These are phyloP conservation scores for Aegilops speltoides DNA, from an alignment of 176 grass and related monocot genomes.

Conservation along the genomic window DNA sequence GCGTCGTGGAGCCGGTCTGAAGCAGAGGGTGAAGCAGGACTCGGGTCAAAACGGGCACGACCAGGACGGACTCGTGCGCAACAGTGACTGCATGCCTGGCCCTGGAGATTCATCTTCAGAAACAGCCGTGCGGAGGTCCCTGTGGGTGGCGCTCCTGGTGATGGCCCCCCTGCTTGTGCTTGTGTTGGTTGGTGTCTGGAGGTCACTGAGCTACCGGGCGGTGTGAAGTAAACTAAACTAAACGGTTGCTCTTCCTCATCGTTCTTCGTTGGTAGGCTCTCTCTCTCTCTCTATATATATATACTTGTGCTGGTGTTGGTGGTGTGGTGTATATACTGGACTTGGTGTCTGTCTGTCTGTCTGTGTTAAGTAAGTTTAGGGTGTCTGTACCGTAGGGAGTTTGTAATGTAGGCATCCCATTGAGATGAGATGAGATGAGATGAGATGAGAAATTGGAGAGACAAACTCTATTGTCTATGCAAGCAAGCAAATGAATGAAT, in stretches of 20 bases:
- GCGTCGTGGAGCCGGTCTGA: conserved; percentile 14
- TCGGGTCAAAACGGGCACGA: not conserved
- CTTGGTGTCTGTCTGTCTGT: not conserved
- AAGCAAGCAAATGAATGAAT: too few species aligned
- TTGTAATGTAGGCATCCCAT: too few species aligned
- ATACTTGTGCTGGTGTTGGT: too few species aligned
- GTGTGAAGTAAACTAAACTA: not conserved
- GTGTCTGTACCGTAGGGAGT: too few species aligned
- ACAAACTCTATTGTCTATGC: too few species aligned
- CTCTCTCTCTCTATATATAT: too few species aligned
- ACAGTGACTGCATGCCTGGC: not conserved
- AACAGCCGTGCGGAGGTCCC: not conserved
- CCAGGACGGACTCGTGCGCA: not conserved
- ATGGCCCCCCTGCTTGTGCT: conserved; percentile 6
- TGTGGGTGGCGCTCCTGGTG: not conserved
- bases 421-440: too few species aligned
- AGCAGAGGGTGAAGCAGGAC: conserved; percentile 9
- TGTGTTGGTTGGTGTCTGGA: conserved; percentile 29
- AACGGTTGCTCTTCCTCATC: not conserved
- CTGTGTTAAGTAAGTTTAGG: not conserved
- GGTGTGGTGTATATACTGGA: not conserved
- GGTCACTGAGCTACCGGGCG: not conserved
- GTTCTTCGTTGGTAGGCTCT: too few species aligned
- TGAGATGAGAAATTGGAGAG: too few species aligned
- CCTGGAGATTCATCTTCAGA: too few species aligned